Base-by-base conservation (phyloP, 345 rosid species). In the Syzygium jambos region DNA sequence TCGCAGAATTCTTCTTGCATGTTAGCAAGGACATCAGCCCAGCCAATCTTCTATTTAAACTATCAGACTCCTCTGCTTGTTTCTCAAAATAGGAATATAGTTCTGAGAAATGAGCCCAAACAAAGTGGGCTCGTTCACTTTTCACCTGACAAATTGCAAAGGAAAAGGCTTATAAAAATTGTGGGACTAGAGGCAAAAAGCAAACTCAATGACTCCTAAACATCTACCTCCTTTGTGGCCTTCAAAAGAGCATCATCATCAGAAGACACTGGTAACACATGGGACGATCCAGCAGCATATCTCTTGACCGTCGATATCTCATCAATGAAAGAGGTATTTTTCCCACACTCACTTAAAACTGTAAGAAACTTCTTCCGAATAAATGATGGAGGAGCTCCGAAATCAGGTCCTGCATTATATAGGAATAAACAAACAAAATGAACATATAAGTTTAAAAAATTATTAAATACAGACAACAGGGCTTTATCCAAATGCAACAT, bases 31-130 rank as follows among this genome's bases (percentile, higher is more conserved):
- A 91, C 88, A 94, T 94, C 94, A 95, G 91, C 92, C 95, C 96
- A 1, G 98, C 98, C 85, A 98, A 91, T 91, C 93, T 94, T 78
- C 91, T 91, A 86, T 93, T 95, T 54, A 98, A 88, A 80, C 93
- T 95, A 91, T 87, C 88, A 56, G 92, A 92, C 85, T 95, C 95
- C 78, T 90, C 92, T 6, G 92, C 97, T 91, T 95, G 95, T 86
- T 89, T 92, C 95, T 90, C 93, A 84, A 92, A 92, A 91, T 94
- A 94, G 65, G 91, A 89, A 91, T 95, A 91, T 90, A 98, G 73
- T 93, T 96, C 98, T 41, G 99, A 92, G 90, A 98, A 96, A 46
- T 96, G 99, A 65, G 97, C 91, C 99, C 99, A 96, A 55, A 98
- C 93, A 85, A 95, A 95, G 61, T 98, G 95, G 65, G 93, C 91